Conservation (phyloP, 2,329 filamentous ascomycete genomes). For the Ophiosphaerella herpotricha region DNA sequence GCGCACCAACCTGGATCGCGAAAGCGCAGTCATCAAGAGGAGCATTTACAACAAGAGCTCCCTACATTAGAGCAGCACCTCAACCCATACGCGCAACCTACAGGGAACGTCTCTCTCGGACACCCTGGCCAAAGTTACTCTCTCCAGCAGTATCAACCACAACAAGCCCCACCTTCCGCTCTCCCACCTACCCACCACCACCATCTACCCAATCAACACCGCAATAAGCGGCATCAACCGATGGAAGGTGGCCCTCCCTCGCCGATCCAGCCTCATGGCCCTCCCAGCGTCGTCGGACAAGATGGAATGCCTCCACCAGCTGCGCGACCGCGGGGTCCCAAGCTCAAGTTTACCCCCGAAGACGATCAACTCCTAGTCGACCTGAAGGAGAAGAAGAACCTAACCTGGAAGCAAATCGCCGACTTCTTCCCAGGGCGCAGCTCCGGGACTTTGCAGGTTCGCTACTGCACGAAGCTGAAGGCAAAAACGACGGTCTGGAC, state of each 20-base stretch:
- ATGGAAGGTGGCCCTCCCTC: conserved; percentile 52
- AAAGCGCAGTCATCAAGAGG: conserved; percentile 52
- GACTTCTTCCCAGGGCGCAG: conserved; percentile 93
- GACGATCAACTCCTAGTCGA: conserved; percentile 88
- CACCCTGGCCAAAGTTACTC: conserved; percentile 45
- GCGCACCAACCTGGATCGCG: conserved; percentile 38
- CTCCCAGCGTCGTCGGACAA: conserved; percentile 84
- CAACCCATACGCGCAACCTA: conserved; percentile 44
- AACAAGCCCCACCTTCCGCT: conserved; percentile 28
- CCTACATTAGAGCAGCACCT: conserved; percentile 48
- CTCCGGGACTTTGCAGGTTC: conserved; percentile 87
- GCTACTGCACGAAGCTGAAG: conserved; percentile 94
- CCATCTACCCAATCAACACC: conserved; percentile 72
- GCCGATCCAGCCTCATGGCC: conserved; percentile 57
- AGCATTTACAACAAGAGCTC: conserved; percentile 45
- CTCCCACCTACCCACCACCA: conserved; percentile 67
- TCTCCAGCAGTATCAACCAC: conserved; percentile 42
- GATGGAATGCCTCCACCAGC: conserved; percentile 86
- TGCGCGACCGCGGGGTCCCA: conserved; percentile 79
- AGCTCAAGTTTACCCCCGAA: conserved; percentile 91
- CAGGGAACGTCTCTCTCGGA: conserved; percentile 46
- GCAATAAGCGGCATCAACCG: conserved; percentile 65
- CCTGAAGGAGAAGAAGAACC: conserved; percentile 89
- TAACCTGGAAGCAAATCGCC: conserved; percentile 97
- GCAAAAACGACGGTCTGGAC: conserved; percentile 94